Evolutionary conservation across 2,329 filamentous ascomycete species (phyloP), one percentile per base, ranked within the genome.

Genomic region (Arthrobotrys sphaeroides): DNA sequence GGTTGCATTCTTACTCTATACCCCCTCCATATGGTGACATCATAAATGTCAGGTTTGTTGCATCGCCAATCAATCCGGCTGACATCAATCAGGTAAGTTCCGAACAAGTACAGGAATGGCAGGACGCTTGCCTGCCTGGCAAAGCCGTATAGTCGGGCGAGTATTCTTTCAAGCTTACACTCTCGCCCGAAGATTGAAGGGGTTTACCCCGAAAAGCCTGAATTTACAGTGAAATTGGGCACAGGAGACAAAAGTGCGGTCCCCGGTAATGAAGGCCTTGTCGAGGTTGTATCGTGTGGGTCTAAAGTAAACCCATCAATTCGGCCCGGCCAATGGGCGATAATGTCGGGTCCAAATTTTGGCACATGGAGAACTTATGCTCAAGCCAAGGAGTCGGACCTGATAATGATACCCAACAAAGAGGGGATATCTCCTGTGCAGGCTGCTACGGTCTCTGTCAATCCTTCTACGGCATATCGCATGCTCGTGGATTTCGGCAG

Each of bases 351-450:
- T 55, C 91, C 92, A 0, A 90, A 91, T 4, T 92, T 96, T 81
- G 95, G 95, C 36, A 98, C 95, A 10, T 98, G 95, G 93, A 87
- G 95, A 76, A 99, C 95, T 1, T 94, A 99, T 81, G 91, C 91
- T 16, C 87, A 93, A 49, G 88, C 89, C 1, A 84, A 85, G 10
- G 85, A 86, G 60, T 85, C 85, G 3, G 83, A 88, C 59, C 82
- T 97, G 3, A 84, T 95, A 65, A 89, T 87, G 78, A 87, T 97
- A 53, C 88, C 88, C 61, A 86, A 94, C 72, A 89, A 87, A 78
- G 85, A 89, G 0, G 91, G 90, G 0, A 83, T 99, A 70, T 90
- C 86, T 0, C 86, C 92, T 0, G 83, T 91, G 3, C 94, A 97
- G 81, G 93, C 90, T 9, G 94, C 92, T 3, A 98, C 93, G 0